Base-by-base conservation (phyloP, 768 basidiomycete genomes). In the Russula sp. region DNA sequence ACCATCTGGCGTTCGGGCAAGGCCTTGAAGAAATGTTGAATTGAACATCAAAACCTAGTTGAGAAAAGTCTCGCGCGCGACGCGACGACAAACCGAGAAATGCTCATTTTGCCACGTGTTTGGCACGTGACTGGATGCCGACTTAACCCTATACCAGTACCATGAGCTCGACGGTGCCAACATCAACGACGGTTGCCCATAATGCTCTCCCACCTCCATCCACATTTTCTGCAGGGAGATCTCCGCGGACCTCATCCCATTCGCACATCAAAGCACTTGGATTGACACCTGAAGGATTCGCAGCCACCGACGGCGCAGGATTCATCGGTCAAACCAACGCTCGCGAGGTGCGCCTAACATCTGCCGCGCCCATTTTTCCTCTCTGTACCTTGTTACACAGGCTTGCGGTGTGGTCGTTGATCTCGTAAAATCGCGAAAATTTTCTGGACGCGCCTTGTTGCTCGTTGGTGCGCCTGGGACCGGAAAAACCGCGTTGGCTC, bases 241-340 rank as follows among this genome's bases (percentile, higher is more conserved):
- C 89, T 0, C 88, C 88, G 34, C 83, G 90, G 41, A 90, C 93
- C 46, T 89, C 91, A 1, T 86, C 93, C 2, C 95, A 98, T 71
- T 97, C 94, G 5, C 95, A 98, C 73, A 98, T 98, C 73, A 96
- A 94, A 77, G 95, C 94, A 6, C 86, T 98, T 32, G 97, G 97
- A 3, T 77, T 98, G 57, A 87, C 82, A 43, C 73, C 87, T 56
- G 93, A 98, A 63, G 96, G 95, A 1, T 79, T 79, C 58, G 96
- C 93, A 1, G 76, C 78, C 38, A 70, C 77, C 5, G 86, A 90
- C 64, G 78, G 81, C 8, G 87, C 88, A 54, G 97, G 97, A 0
- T 98, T 98, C 74, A 81, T 98, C 49, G 94, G 96, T 0, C 95
- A 98, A 72, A 80, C 76, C 6, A 86, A 83, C 70, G 96, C 97